A percentile compares a stretch with the other conserved stretches of the same genome.
phyloP scores from a whole-genome alignment of 148 eudicot species.

The Chenopodium berlandieri region DNA sequence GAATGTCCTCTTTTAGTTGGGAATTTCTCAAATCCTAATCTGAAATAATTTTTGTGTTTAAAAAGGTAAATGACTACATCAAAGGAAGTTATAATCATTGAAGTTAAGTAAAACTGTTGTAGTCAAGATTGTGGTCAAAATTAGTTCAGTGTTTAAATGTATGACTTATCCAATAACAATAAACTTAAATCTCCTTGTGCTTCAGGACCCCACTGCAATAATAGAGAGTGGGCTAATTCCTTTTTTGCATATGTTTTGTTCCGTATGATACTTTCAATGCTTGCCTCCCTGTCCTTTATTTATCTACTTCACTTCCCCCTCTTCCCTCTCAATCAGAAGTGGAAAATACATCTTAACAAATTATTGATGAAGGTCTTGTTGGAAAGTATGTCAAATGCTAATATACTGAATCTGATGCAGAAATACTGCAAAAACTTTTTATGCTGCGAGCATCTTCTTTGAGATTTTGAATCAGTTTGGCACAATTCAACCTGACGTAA shows the following conservation, averaged over 20 bases:
- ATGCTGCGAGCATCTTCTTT: conserved; percentile 96
- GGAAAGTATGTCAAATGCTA: conserved; percentile 9
- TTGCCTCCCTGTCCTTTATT: background rate
- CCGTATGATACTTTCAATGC: background rate
- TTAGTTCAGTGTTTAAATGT: background rate
- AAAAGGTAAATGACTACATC: background rate
- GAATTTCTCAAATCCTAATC: background rate
- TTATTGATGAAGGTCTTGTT: background rate
- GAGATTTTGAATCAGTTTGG: conserved; percentile 96
- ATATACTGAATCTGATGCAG: conserved; percentile 37
- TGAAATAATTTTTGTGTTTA: background rate
- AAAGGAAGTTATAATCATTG: background rate
- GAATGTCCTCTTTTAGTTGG: background rate
- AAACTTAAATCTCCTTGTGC: too few relatives aligned
- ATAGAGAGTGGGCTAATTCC: too few relatives aligned
- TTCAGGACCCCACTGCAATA: too few relatives aligned
- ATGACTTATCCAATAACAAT: background rate
- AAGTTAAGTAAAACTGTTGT: background rate
- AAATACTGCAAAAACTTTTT: conserved; percentile 91
- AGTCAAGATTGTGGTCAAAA: background rate
- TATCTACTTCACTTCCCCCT: too few relatives aligned
- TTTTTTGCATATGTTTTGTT: too few relatives aligned
- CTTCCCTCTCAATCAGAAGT: too few relatives aligned
- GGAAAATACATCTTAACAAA: background rate
- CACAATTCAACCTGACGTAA: conserved; percentile 79